A percentile compares a stretch with the other conserved stretches of the same genome.
Evolutionary conservation across 2,329 filamentous ascomycete species (phyloP).

Genomic region (Fusarium sublunatum): DNA sequence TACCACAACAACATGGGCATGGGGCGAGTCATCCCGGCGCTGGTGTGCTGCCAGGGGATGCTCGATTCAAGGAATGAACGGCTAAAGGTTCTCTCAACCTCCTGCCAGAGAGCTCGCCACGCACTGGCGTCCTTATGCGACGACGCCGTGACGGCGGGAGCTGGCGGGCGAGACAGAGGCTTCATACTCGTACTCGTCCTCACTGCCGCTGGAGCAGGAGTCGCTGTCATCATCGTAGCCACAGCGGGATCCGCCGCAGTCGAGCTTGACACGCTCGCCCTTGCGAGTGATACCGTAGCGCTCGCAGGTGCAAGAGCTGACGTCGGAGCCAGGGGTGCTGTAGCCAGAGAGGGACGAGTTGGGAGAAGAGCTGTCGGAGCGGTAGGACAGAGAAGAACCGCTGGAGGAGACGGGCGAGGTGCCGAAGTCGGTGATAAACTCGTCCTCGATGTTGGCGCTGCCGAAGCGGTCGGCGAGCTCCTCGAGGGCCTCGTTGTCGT

Average conservation of each 20-base stretch:
- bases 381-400: slow-evolving; percentile 76
- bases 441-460: slow-evolving; percentile 67
- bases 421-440: slow-evolving; percentile 66
- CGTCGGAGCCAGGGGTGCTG: slow-evolving; percentile 81
- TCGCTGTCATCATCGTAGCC: slow-evolving; percentile 79
- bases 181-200: slow-evolving; percentile 66
- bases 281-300: slow-evolving; percentile 96
- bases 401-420: slow-evolving; percentile 72
- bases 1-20: slow-evolving; percentile 48
- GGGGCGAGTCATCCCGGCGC: slow-evolving; percentile 48
- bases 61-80: slow-evolving; percentile 51
- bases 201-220: slow-evolving; percentile 74
- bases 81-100: slow-evolving; percentile 48
- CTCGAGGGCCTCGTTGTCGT: slow-evolving; percentile 76
- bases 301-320: slow-evolving; percentile 88
- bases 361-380: slow-evolving; percentile 79
- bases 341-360: slow-evolving; percentile 80
- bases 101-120: slow-evolving; percentile 40
- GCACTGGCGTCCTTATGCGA: slow-evolving; percentile 51
- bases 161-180: slow-evolving; percentile 57
- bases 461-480: slow-evolving; percentile 82
- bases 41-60: slow-evolving; percentile 40
- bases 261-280: slow-evolving; percentile 93
- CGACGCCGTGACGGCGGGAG: slow-evolving; percentile 73
- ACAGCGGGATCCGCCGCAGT: slow-evolving; percentile 91